These are phyloP conservation scores for Eucalyptus microcorys DNA, from an alignment of 345 rosid genomes.

Conservation along the genomic window DNA sequence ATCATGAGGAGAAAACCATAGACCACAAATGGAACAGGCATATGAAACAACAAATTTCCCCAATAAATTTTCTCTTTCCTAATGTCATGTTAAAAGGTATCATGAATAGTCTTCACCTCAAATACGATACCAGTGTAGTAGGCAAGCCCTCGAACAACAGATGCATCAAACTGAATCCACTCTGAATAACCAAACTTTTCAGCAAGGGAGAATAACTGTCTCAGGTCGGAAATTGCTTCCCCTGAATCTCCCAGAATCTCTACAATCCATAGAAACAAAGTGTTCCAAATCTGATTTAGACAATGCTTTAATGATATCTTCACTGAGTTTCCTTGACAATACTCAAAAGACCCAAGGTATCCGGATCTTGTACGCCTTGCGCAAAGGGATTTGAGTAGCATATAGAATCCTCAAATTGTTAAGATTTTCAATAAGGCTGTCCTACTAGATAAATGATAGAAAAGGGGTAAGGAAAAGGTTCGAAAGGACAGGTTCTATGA, in stretches of 20 bases:
- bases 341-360: neutral
- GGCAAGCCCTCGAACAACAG: conserved; percentile 93
- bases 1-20: neutral
- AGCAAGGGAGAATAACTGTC: conserved; percentile 68
- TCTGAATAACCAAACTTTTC: conserved; percentile 85
- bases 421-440: neutral
- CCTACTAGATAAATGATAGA: neutral
- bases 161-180: conserved; percentile 97
- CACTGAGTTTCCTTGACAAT: neutral
- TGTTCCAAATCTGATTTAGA: neutral
- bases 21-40: neutral
- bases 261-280: conserved; percentile 8
- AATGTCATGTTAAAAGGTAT: neutral
- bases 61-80: neutral
- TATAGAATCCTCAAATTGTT: neutral
- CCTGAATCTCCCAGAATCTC: conserved; percentile 72
- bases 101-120: conserved; percentile 49
- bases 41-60: neutral
- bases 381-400: neutral
- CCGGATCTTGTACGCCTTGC: neutral
- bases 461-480: neutral
- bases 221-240: conserved; percentile 81
- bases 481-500: neutral
- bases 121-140: conserved; percentile 96
- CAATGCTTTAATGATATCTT: neutral